Conservation (phyloP, 805 yeast species). For the Kodamaea laetipori region DNA sequence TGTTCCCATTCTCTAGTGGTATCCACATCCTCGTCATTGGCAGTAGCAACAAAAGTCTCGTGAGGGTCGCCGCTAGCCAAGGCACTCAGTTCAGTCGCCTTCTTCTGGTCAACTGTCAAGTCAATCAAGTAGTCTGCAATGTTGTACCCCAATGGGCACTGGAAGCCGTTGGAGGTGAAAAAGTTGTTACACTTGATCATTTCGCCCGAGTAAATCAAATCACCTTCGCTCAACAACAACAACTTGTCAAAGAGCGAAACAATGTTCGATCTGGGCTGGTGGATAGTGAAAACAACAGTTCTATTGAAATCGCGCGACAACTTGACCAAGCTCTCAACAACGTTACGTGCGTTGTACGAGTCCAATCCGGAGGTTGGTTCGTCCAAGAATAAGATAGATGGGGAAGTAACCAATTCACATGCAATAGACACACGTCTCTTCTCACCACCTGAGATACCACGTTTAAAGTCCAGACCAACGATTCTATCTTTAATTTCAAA, state of each 20-base stretch:
- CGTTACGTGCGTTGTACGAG: slow-evolving; percentile 89
- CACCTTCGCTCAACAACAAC: slow-evolving; percentile 79
- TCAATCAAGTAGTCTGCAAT: slow-evolving; percentile 93
- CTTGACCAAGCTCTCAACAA: slow-evolving; percentile 78
- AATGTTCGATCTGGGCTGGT: slow-evolving; percentile 95
- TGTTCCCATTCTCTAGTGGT: slow-evolving; percentile 86
- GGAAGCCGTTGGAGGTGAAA: slow-evolving; percentile 72
- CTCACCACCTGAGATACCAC: slow-evolving; percentile 95
- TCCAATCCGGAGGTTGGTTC: slow-evolving; percentile 97
- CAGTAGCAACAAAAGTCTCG: slow-evolving; percentile 26
- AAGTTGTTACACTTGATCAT: slow-evolving; percentile 73
- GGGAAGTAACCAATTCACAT: slow-evolving; percentile 88
- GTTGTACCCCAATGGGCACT: slow-evolving; percentile 87
- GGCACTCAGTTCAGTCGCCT: slow-evolving; percentile 26
- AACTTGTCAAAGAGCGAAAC: slow-evolving; percentile 87
- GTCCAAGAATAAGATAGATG: slow-evolving; percentile 78
- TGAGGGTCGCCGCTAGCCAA: slow-evolving; percentile 28
- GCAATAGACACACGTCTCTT: slow-evolving; percentile 91
- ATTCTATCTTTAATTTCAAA: slow-evolving; percentile 78
- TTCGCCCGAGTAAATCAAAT: slow-evolving; percentile 85
- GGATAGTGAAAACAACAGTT: slow-evolving; percentile 90
- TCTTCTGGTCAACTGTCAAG: slow-evolving; percentile 69
- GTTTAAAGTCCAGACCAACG: slow-evolving; percentile 83
- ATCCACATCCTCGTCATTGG: slow-evolving; percentile 44
- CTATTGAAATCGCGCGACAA: slow-evolving; percentile 80